phyloP scores from a whole-genome alignment of 371 early-diverging fungal species.

The Actinomortierella ambigua region DNA sequence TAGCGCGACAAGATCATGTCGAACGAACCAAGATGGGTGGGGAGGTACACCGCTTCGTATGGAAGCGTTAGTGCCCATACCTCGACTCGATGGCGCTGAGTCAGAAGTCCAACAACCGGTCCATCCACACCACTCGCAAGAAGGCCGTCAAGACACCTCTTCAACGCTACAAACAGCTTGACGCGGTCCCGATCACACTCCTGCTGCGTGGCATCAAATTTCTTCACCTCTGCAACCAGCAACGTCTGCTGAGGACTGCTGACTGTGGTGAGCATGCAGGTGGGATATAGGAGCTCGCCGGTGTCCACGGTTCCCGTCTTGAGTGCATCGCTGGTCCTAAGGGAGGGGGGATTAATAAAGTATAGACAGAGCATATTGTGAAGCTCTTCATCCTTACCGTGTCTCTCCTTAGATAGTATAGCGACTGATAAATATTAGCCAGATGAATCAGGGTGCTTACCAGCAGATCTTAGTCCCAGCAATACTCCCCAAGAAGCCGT shows the following conservation, averaged over 20 bases:
- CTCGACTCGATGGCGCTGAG: conserved; percentile 6
- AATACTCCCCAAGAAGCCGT: conserved; percentile 7
- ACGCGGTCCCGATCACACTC: conserved; percentile 1
- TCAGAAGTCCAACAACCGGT: conserved; percentile 4
- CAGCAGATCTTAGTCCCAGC: neutral
- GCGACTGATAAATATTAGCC: no score
- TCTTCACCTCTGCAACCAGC: conserved; percentile 5
- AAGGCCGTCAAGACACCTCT: conserved; percentile 4
- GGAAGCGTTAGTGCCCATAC: conserved; percentile 8
- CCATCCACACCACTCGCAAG: conserved; percentile 6
- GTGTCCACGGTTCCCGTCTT: conserved; percentile 1
- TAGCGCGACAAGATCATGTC: conserved; percentile 6
- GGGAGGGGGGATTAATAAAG: no score
- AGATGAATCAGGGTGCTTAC: no score
- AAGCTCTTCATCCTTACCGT: no score
- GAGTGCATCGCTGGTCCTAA: neutral
- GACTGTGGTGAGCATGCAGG: conserved; percentile 4
- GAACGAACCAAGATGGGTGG: conserved; percentile 5
- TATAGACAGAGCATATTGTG: no score
- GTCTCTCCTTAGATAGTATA: no score
- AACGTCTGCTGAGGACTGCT: neutral
- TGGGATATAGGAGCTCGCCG: neutral
- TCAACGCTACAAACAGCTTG: conserved; percentile 8
- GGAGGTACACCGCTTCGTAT: conserved; percentile 5
- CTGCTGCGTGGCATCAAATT: neutral